phyloP scores from a whole-genome alignment of 1,284 basidiomycete genomes.

The Vanrija humicola region DNA sequence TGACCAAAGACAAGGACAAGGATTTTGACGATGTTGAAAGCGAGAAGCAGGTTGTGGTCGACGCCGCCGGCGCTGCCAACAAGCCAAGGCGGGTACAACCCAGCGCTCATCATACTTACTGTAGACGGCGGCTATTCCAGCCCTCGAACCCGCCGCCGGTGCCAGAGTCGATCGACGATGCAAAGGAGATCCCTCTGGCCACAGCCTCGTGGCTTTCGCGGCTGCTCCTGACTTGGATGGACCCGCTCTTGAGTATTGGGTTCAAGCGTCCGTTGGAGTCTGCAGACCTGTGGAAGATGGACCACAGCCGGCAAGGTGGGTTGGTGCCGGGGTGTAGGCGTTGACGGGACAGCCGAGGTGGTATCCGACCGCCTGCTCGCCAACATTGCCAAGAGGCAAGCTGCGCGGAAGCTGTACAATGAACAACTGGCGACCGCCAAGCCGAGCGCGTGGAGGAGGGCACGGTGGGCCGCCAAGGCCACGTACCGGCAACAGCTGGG shows the following conservation, averaged over 20 bases:
- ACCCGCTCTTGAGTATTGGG: not conserved
- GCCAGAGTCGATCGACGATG: not conserved
- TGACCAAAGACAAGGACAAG: too few species aligned
- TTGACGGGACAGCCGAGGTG: not conserved
- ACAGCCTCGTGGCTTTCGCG: not conserved
- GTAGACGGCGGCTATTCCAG: too few species aligned
- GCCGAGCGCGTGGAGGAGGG: not conserved
- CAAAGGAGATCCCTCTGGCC: not conserved
- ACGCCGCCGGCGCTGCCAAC: too few species aligned
- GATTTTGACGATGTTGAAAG: too few species aligned
- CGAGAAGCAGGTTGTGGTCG: too few species aligned
- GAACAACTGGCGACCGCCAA: not conserved
- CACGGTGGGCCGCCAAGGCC: not conserved
- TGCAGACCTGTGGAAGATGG: not conserved
- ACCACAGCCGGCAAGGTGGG: not conserved
- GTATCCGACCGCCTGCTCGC: not conserved
- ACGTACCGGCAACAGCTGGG: not conserved
- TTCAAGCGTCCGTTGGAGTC: not conserved
- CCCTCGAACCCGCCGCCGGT: not conserved
- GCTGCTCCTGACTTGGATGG: not conserved
- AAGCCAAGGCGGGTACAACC: too few species aligned
- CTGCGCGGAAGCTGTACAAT: not conserved
- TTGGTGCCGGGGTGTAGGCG: too few species aligned
- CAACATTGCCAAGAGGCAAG: conserved; percentile 1
- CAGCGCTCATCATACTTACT: too few species aligned